Evolutionary conservation across 108 stramenopile genomes (phyloP).

Genomic region (Stephanodiscus triporus): DNA sequence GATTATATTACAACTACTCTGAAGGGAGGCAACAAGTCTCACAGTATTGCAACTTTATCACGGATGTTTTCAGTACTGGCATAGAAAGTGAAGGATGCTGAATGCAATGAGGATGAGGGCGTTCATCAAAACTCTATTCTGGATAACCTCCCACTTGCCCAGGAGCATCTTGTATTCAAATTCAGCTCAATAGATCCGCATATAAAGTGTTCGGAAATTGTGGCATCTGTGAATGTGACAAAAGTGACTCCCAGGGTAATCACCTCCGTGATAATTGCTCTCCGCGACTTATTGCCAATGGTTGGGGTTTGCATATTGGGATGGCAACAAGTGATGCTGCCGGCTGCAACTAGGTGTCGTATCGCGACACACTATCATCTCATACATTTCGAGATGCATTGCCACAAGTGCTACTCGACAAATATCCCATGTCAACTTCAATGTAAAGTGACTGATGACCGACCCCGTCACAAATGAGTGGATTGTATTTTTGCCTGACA

Average conservation of each 20-base stretch:
- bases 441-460: neutral
- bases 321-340: constrained; percentile 12
- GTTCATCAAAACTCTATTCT: constrained; percentile 4
- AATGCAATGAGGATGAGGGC: neutral
- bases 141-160: constrained; percentile 8
- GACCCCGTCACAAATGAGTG: neutral
- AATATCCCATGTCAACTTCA: constrained; percentile 8
- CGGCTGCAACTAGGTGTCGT: constrained; percentile 3
- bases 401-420: neutral
- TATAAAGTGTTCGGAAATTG: constrained; percentile 10
- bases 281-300: constrained; percentile 2
- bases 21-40: neutral
- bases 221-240: constrained; percentile 13
- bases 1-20: neutral
- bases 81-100: constrained; percentile 5
- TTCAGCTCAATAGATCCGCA: constrained; percentile 1
- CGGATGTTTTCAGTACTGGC: neutral
- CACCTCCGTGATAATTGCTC: neutral
- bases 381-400: constrained; percentile 2
- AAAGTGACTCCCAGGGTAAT: constrained; percentile 6
- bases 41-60: neutral
- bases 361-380: neutral
- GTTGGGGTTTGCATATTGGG: constrained; percentile 3
- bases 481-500: constrained; percentile 16
- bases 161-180: constrained; percentile 17